Conservation (phyloP, 75 land plant species). For the Ceratopteris richardii region DNA sequence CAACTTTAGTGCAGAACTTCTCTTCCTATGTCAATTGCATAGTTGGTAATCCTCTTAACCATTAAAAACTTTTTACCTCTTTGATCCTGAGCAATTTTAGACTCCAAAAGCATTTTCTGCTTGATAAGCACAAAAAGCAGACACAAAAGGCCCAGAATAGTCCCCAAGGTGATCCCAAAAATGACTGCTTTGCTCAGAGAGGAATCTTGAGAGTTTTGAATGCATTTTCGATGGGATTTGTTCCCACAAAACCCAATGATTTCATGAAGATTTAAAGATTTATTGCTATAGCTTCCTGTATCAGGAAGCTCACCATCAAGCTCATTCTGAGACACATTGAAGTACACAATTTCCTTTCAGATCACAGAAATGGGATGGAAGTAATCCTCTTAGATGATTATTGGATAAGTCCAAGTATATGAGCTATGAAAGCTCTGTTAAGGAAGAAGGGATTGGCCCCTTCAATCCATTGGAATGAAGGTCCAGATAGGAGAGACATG, state of each 20-base stretch:
- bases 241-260: slow-evolving; percentile 10
- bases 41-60: too few relatives aligned
- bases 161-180: slow-evolving; percentile 26
- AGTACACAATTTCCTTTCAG: slow-evolving; percentile 27
- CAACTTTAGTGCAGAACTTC: too few relatives aligned
- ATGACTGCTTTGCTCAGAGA: slow-evolving; percentile 26
- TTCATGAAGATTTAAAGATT: neutral
- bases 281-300: slow-evolving; percentile 1
- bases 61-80: too few relatives aligned
- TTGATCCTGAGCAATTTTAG: too few relatives aligned
- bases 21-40: too few relatives aligned
- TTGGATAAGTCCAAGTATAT: slow-evolving; percentile 26
- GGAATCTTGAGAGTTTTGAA: neutral
- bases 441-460: slow-evolving; percentile 49
- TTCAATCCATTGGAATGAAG: slow-evolving; percentile 36
- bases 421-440: slow-evolving; percentile 33
- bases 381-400: slow-evolving; percentile 32
- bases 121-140: slow-evolving; percentile 16
- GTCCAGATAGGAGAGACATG: slow-evolving; percentile 44
- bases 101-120: slow-evolving; percentile 19
- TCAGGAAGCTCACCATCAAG: slow-evolving; percentile 30
- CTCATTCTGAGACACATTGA: slow-evolving; percentile 45
- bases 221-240: neutral
- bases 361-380: slow-evolving; percentile 43
- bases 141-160: slow-evolving; percentile 5